These are phyloP conservation scores for Trichosporon sp. DNA, from an alignment of 1,284 basidiomycete genomes.

Conservation along the genomic window DNA sequence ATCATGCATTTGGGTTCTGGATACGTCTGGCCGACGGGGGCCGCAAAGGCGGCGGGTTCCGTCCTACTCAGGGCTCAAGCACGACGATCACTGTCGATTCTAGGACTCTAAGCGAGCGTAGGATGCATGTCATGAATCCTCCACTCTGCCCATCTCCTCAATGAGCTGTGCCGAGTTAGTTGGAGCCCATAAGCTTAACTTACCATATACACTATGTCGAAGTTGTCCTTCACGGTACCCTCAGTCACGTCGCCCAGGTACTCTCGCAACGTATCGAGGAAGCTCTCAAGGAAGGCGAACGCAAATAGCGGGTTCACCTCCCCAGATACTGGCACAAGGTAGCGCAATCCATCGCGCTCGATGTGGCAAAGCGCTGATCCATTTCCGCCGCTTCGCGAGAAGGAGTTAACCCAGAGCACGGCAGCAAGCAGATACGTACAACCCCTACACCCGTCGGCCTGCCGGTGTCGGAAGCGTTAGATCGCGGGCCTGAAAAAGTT, in stretches of 20 bases:
- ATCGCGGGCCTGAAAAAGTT: background rate
- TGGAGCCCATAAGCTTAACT: constrained; percentile 29
- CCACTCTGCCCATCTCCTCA: constrained; percentile 70
- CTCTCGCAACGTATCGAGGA: constrained; percentile 78
- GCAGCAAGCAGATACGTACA: too few relatives aligned
- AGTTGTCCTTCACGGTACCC: constrained; percentile 83
- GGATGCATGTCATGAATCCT: too few relatives aligned
- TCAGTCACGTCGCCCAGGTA: constrained; percentile 78
- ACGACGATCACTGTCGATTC: too few relatives aligned
- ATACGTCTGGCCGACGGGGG: too few relatives aligned
- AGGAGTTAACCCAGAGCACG: constrained; percentile 49
- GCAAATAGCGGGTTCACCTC: constrained; percentile 83
- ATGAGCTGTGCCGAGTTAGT: constrained; percentile 65
- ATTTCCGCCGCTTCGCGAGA: constrained; percentile 31
- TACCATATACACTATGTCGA: constrained; percentile 93
- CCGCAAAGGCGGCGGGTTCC: too few relatives aligned
- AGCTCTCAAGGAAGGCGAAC: constrained; percentile 82
- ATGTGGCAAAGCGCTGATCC: constrained; percentile 65
- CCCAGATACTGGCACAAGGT: constrained; percentile 77
- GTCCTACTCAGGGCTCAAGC: too few relatives aligned
- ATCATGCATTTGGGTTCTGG: constrained; percentile 5
- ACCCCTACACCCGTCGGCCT: too few relatives aligned
- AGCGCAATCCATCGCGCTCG: constrained; percentile 69
- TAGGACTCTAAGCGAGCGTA: too few relatives aligned
- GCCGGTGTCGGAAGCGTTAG: too few relatives aligned